Evolutionary conservation across 306 rosid genomes (phyloP).

Genomic region (Astragalus glycyphyllos): DNA sequence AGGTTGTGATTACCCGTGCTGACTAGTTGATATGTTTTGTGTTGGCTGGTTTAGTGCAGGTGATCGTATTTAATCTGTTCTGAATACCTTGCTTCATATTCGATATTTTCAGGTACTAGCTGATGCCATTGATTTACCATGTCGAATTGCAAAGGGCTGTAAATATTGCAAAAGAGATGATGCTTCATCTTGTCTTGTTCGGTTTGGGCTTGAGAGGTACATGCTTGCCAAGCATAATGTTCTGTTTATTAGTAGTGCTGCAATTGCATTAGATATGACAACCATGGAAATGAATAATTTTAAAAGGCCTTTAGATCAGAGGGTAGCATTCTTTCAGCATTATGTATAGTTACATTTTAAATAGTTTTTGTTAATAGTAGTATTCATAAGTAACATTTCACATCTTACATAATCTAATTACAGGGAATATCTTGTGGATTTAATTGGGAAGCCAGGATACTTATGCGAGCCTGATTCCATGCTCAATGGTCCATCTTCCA

Average conservation of each 20-base stretch:
- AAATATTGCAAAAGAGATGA: slow-evolving; percentile 84
- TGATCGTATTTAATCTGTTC: slow-evolving; percentile 31
- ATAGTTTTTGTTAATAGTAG: slow-evolving; percentile 25
- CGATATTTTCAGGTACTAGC: slow-evolving; percentile 82
- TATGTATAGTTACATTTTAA: slow-evolving; percentile 22
- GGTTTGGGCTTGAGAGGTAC: slow-evolving; percentile 82
- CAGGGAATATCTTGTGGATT: slow-evolving; percentile 95
- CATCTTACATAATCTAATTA: slow-evolving; percentile 41
- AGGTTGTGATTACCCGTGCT: slow-evolving; percentile 36
- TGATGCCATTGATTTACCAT: slow-evolving; percentile 81
- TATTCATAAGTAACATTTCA: slow-evolving; percentile 38
- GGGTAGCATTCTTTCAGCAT: slow-evolving; percentile 29
- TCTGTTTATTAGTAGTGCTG: slow-evolving; percentile 27
- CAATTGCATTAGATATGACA: slow-evolving; percentile 37
- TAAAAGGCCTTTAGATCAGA: slow-evolving; percentile 7
- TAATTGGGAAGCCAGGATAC: slow-evolving; percentile 86
- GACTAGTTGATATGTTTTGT: slow-evolving; percentile 31
- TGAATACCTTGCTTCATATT: slow-evolving; percentile 39
- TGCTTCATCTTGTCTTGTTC: slow-evolving; percentile 96
- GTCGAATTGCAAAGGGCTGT: slow-evolving; percentile 99
- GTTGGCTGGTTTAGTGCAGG: slow-evolving; percentile 19
- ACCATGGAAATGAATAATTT: slow-evolving; percentile 31
- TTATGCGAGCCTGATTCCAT: slow-evolving; percentile 92
- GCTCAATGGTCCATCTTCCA: slow-evolving; percentile 99
- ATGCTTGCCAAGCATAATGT: slow-evolving; percentile 37